These are phyloP conservation scores for Komagataella phaffii DNA, from an alignment of 805 yeast species.

Conservation along the genomic window DNA sequence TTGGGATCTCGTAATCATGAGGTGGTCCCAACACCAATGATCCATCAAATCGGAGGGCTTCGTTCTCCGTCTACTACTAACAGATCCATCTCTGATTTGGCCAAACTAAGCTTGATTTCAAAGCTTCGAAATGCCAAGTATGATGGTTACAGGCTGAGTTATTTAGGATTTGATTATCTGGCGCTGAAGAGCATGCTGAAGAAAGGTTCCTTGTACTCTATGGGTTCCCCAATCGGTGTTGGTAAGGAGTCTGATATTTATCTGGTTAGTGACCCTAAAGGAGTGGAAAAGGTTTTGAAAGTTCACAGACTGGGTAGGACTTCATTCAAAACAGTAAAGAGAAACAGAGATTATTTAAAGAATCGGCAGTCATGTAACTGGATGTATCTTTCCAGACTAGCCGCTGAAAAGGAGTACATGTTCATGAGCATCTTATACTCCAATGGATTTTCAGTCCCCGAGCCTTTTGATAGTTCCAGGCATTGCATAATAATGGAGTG, in stretches of 20 bases:
- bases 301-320: slow-evolving; percentile 91
- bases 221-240: slow-evolving; percentile 85
- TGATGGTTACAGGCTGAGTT: slow-evolving; percentile 87
- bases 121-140: slow-evolving; percentile 81
- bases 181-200: slow-evolving; percentile 79
- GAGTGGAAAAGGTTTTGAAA: slow-evolving; percentile 58
- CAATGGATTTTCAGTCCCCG: slow-evolving; percentile 78
- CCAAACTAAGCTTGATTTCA: slow-evolving; percentile 70
- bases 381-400: slow-evolving; percentile 84
- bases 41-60: slow-evolving; percentile 67
- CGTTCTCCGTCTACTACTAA: slow-evolving; percentile 66
- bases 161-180: slow-evolving; percentile 82
- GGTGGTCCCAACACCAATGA: slow-evolving; percentile 80
- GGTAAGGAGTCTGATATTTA: slow-evolving; percentile 97
- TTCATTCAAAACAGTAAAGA: slow-evolving; percentile 84
- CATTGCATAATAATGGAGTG: slow-evolving; percentile 91
- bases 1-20: slow-evolving; percentile 88
- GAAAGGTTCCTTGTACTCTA: slow-evolving; percentile 57
- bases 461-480: slow-evolving; percentile 78
- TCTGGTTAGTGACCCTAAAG: slow-evolving; percentile 57
- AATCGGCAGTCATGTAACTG: slow-evolving; percentile 65
- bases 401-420: slow-evolving; percentile 86
- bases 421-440: slow-evolving; percentile 68
- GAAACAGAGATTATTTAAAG: slow-evolving; percentile 81
- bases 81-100: slow-evolving; percentile 71